These are phyloP conservation scores for Daldinia grandis DNA, from an alignment of 495 filamentous ascomycete genomes.

Conservation along the genomic window DNA sequence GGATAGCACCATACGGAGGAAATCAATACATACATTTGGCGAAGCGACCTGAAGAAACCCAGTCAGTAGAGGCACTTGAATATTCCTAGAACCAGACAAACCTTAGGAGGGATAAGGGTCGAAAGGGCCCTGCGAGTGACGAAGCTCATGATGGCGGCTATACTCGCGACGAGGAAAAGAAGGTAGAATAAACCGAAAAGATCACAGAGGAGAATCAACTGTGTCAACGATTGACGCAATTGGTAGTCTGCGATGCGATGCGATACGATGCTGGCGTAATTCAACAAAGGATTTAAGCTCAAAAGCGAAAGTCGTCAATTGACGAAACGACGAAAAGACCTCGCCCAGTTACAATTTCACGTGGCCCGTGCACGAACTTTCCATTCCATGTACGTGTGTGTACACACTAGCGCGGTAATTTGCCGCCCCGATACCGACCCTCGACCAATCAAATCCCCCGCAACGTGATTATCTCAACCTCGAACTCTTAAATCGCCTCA, in stretches of 20 bases:
- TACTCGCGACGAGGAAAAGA: constrained; percentile 36
- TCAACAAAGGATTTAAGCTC: constrained; percentile 40
- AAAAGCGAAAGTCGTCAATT: constrained; percentile 39
- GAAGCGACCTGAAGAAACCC: constrained; percentile 70
- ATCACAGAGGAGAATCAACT: constrained; percentile 40
- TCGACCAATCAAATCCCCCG: constrained; percentile 42
- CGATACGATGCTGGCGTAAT: constrained; percentile 25
- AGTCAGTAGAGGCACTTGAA: constrained; percentile 42
- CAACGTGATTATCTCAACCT: constrained; percentile 31
- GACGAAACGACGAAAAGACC: constrained; percentile 48
- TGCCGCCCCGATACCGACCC: constrained; percentile 13
- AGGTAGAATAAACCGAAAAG: constrained; percentile 18
- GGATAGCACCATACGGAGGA: neutral
- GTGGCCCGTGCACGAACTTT: constrained; percentile 25
- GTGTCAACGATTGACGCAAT: constrained; percentile 38
- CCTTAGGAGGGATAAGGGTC: constrained; percentile 98
- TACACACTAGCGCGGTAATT: constrained; percentile 25
- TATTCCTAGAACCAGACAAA: constrained; percentile 53
- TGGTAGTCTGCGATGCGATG: constrained; percentile 39
- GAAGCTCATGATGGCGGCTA: constrained; percentile 83
- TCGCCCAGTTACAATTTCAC: constrained; percentile 21
- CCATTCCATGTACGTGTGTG: neutral
- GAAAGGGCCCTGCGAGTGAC: constrained; percentile 88
- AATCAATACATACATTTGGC: constrained; percentile 78
- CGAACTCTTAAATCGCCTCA: constrained; percentile 24